Base-by-base conservation (phyloP, 78 protist genomes). In the Salpingoeca rosetta region DNA sequence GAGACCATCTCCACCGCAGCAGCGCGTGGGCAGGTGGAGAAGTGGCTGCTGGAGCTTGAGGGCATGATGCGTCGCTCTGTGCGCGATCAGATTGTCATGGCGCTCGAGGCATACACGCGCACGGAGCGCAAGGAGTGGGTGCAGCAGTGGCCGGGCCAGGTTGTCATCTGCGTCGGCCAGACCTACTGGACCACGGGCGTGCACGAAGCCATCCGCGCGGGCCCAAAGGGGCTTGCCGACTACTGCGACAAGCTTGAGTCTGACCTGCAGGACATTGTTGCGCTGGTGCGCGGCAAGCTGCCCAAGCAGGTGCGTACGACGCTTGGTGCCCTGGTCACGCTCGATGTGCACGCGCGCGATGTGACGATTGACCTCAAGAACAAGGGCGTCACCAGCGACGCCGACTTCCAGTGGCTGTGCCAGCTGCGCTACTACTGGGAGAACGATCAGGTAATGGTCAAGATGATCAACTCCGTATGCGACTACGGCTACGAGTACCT, bases 321-420 rank as follows among this genome's bases (percentile, higher is more conserved):
- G 10, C 83, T 95, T 36, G 90, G 91, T 24, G 94, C 94, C 10
- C 88, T 95, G 1, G 90, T 95, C 77, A 80, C 85, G 26, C 24
- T 95, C 41, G 95, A 92, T 44, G 97, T 95, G 31, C 97, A 95
- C 88, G 88, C 88, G 0, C 75, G 91, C n/a, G 97, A 95, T 41
- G 94, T 95, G n/a, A 28, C 88, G 28, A 37, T 27, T 22, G 24
- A 44, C 41, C 83, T 95, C 83, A 88, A 27, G 10, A 44, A 40
- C 56, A 51, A 43, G 22, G 73, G 65, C 25, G 86, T 92, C 39
- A 36, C n/a, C 72, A 27, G 40, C 75, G 41, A 0, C 26, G 42
- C 27, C 38, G 91, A 85, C 90, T 93, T 93, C 45, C 92, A 91
- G 75, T 95, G 98, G 98, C 77, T 91, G 73, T 74, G 65, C 26